Evolutionary conservation across 1,284 basidiomycete genomes (phyloP).

Genomic region (Coniophora puteana): DNA sequence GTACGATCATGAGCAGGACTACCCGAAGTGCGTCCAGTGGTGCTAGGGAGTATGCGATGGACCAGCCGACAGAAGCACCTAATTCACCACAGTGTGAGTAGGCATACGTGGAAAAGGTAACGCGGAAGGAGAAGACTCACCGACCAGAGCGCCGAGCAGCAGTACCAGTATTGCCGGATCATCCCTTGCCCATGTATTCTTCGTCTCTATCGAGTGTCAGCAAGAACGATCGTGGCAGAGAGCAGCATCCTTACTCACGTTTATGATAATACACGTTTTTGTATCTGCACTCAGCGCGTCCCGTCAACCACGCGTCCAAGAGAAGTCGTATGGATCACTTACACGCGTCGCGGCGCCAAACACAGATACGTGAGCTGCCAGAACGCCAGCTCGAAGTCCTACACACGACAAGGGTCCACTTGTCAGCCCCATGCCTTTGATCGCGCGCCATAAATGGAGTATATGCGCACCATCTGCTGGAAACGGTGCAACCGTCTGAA

Average conservation of each 20-base stretch:
- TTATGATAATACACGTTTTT: conserved; percentile 92
- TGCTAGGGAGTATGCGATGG: conserved; percentile 73
- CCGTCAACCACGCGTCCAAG: conserved; percentile 9
- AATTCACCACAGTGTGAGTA: background rate
- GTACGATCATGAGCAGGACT: conserved; percentile 77
- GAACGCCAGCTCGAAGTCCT: conserved; percentile 94
- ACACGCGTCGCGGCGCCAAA: conserved; percentile 88
- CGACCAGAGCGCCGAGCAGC: conserved; percentile 70
- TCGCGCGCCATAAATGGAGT: background rate
- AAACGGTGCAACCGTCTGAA: conserved; percentile 76
- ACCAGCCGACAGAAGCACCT: conserved; percentile 84
- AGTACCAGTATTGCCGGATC: conserved; percentile 91
- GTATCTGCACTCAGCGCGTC: conserved; percentile 47
- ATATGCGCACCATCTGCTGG: conserved; percentile 73
- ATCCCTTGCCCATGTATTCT: conserved; percentile 96
- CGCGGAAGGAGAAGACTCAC: conserved; percentile 38
- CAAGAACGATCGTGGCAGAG: background rate
- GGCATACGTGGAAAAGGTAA: background rate
- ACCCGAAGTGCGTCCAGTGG: conserved; percentile 55
- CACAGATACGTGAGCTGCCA: conserved; percentile 94
- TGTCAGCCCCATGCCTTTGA: background rate
- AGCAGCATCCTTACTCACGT: conserved; percentile 43
- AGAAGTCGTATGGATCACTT: conserved; percentile 32
- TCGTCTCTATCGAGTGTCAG: conserved; percentile 66
- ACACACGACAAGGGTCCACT: conserved; percentile 10